Evolutionary conservation across 2,329 filamentous ascomycete species (phyloP), one percentile per base, ranked within the genome.

Genomic region (Stagonosporopsis chrysanthemi): DNA sequence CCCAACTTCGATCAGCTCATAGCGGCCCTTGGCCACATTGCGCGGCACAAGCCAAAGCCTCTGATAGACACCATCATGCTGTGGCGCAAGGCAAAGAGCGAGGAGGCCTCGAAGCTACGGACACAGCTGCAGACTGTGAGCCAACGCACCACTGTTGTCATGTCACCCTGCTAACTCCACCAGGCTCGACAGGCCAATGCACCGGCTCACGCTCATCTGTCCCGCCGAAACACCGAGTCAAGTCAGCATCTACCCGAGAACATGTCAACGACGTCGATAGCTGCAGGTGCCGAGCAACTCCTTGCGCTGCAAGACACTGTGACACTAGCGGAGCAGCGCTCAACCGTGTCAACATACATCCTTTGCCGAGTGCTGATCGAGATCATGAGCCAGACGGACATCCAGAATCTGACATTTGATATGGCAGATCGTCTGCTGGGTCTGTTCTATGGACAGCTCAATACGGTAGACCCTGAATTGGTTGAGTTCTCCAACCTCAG

Each of bases 21-120:
- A 63, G 88, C 89, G 26, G 95, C 96, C 15, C 83, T 99, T 36
- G 95, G 95, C 3, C 94, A 98, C 74, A 97, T 99, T 70, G 92
- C 94, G 50, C 90, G 92, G 57, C 90, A 93, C 65, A 96, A 96
- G 72, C 96, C 96, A 5, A 98, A 96, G 74, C 91, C 92, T 5
- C 79, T 99, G 48, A 97, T 99, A 69, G 95, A 99, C 76, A 93
- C 91, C 19, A 92, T 99, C 75, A 99, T 99, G 91, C 85, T 96
- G 29, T 99, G 95, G 95, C 88, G 95, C 53, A 98, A 97, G 77
- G 91, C 87, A 63, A 98, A 98, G 80, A 96, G 92, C 63, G 94
- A 98, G 76, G 88, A 90, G 22, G 92, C 93, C 26, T 75, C 76
- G 41, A 70, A 68, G 28, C 68, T 73, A 39, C 69, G 73, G 15